phyloP scores from a whole-genome alignment of 768 basidiomycete species.

The Dentipellis sp. region DNA sequence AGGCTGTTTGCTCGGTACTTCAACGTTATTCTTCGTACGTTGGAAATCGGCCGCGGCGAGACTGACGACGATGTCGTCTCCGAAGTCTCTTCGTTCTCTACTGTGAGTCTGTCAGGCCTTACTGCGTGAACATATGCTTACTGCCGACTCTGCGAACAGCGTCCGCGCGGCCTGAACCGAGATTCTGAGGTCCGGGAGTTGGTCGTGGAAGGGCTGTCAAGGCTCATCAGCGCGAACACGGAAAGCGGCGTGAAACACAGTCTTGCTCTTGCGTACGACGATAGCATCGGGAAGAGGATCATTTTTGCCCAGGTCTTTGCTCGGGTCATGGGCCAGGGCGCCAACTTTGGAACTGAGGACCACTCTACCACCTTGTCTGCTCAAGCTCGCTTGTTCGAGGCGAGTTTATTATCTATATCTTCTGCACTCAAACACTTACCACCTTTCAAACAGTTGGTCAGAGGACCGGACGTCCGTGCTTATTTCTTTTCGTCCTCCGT shows the following conservation, averaged over 20 bases:
- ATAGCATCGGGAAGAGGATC: conserved; percentile 55
- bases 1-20: conserved; percentile 77
- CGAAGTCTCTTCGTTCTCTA: conserved; percentile 19
- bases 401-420: conserved; percentile 9
- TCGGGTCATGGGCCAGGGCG: conserved; percentile 70
- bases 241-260: conserved; percentile 88
- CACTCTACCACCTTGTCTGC: conserved; percentile 10
- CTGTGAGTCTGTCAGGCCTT: conserved; percentile 5
- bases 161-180: conserved; percentile 14
- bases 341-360: conserved; percentile 61
- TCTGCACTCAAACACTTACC: not conserved
- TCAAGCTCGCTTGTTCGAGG: conserved; percentile 27
- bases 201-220: conserved; percentile 71
- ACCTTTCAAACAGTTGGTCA: conserved; percentile 47
- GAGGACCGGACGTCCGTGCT: conserved; percentile 56
- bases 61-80: conserved; percentile 17
- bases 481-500: not conserved
- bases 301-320: conserved; percentile 85
- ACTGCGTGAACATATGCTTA: not conserved
- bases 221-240: conserved; percentile 75
- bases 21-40: conserved; percentile 48
- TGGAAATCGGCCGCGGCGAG: conserved; percentile 36
- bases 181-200: conserved; percentile 55
- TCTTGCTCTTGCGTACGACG: conserved; percentile 67
- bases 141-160: conserved; percentile 4